Base-by-base conservation (phyloP, 148 eudicot species). In the Rhododendron ferrugineum region DNA sequence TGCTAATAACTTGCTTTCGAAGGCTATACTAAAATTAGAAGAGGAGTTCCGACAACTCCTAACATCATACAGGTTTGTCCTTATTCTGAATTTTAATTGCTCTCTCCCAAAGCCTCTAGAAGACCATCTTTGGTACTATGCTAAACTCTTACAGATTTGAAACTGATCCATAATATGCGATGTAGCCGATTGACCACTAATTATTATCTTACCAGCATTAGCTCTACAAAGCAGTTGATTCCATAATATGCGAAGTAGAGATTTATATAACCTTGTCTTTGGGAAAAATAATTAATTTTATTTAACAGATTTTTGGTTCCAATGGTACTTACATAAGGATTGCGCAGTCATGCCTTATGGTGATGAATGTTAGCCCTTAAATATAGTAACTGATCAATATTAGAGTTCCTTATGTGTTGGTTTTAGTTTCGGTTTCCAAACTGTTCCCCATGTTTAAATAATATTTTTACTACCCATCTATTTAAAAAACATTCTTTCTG, bases 31-130 rank as follows among this genome's bases (percentile, higher is more conserved):
- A 22, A 95, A 93, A 86, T 87, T 96, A 30, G 97, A 93, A 83
- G 99, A 95, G 47, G 99, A 95, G 90, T 96, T 95, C 75, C 89
- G 90, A 84, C 92, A 93, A 54, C 92, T 93, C 64, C 86, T 96
- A 46, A 88, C 88, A 82, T 85, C 92, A 58, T 81, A 94, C 91
- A 96, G 98, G 98, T 96, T 82, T 88, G 86, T 58, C 22, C 8
- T 78, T 52, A 15, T 54, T 26, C 1, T 58, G 52, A 30, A 37
- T 58, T 11, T 76, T 40, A 2, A 42, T 77, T 42, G 80, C 20
- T 77, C 15, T 20, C 40, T 16, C 32, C 47, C 2, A 23, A 42
- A 77, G 13, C 52, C 49, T 77, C n/a, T 6, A 23, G 28, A 11
- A 42, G 50, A 42, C 50, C 16, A 77, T 74, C 42, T 34, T 36